phyloP scores from a whole-genome alignment of 768 basidiomycete genomes.

The Suillus fuscotomentosus region DNA sequence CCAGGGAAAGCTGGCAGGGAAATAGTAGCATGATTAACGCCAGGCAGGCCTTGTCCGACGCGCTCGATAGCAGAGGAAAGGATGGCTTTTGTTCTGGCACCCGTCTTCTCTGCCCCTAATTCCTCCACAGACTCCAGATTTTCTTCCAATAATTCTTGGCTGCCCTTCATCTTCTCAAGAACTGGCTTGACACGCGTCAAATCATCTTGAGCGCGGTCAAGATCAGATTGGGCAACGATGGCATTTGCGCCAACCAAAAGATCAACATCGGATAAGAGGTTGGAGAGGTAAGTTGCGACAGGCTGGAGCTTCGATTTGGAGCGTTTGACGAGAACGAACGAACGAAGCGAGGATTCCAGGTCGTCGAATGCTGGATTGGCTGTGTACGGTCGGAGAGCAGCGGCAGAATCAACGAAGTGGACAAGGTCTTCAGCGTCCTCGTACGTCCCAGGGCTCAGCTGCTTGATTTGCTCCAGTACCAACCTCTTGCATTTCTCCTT shows the following conservation, averaged over 20 bases:
- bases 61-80: constrained; percentile 71
- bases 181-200: constrained; percentile 72
- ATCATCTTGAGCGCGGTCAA: constrained; percentile 67
- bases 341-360: constrained; percentile 86
- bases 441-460: constrained; percentile 88
- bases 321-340: constrained; percentile 94
- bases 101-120: constrained; percentile 52
- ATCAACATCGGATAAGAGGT: constrained; percentile 89
- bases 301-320: constrained; percentile 96
- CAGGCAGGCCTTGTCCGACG: constrained; percentile 74
- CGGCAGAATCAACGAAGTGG: constrained; percentile 94
- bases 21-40: constrained; percentile 43
- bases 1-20: constrained; percentile 83
- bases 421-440: constrained; percentile 92
- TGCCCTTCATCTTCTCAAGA: constrained; percentile 82
- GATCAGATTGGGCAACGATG: constrained; percentile 79
- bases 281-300: constrained; percentile 85
- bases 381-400: constrained; percentile 63
- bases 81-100: constrained; percentile 51
- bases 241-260: constrained; percentile 84
- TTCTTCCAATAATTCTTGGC: constrained; percentile 74
- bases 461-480: constrained; percentile 91
- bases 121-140: constrained; percentile 82
- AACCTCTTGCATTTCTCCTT: constrained; percentile 88
- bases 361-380: constrained; percentile 76